A percentile compares a stretch with the other conserved stretches of the same genome.
Evolutionary conservation across 2,329 filamentous ascomycete genomes (phyloP).

Genomic region (Pseudogymnoascus sp.): DNA sequence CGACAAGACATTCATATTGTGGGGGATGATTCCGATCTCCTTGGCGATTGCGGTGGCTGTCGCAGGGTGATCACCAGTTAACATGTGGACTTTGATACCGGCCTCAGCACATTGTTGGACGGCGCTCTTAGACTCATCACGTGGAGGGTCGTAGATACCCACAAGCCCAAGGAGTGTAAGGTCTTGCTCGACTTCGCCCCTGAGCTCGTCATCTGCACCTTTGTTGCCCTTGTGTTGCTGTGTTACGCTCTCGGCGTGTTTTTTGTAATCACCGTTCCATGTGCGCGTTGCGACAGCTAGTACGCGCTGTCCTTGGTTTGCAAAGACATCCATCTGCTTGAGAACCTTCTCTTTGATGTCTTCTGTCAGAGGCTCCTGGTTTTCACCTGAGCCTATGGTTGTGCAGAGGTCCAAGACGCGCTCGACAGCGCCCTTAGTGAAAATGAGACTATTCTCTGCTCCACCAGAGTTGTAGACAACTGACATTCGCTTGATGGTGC

Average conservation of each 20-base stretch:
- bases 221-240: constrained; percentile 13
- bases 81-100: constrained; percentile 69
- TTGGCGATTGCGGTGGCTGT: constrained; percentile 49
- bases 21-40: constrained; percentile 47
- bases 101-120: constrained; percentile 56
- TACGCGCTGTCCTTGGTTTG: constrained; percentile 51
- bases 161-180: constrained; percentile 49
- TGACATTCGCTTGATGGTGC: constrained; percentile 58
- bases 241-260: not conserved
- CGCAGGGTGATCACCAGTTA: constrained; percentile 53
- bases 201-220: constrained; percentile 16
- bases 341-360: constrained; percentile 38
- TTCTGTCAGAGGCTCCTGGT: constrained; percentile 33
- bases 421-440: constrained; percentile 57
- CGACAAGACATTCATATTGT: constrained; percentile 36
- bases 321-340: constrained; percentile 48
- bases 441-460: constrained; percentile 33
- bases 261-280: constrained; percentile 20
- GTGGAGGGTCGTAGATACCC: constrained; percentile 51
- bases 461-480: constrained; percentile 42
- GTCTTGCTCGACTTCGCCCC: constrained; percentile 41
- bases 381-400: constrained; percentile 33
- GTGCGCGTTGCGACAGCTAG: constrained; percentile 44
- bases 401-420: constrained; percentile 50
- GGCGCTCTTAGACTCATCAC: constrained; percentile 49